Base-by-base conservation (phyloP, 2,329 filamentous ascomycete species). In the Diaporthe batatas region DNA sequence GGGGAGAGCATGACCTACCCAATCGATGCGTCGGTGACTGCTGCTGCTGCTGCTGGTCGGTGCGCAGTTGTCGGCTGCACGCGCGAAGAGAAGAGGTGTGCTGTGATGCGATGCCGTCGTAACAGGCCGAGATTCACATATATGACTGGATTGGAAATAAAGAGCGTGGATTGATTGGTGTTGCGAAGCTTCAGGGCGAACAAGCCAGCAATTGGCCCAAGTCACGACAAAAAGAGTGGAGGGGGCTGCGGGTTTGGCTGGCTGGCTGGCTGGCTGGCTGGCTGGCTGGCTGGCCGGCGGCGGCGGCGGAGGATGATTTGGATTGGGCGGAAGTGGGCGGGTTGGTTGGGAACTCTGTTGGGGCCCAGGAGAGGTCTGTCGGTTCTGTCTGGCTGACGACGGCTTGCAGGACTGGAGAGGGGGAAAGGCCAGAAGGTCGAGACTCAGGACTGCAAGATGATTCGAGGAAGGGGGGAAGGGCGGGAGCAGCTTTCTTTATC, bases 401-500 rank as follows among this genome's bases (percentile, higher is more conserved):
- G 67, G 55, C 53, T 44, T 32, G 49, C 34, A 44, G 58, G 10
- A 44, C 51, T 54, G 71, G 55, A 36, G 39, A 64, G 29, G 42
- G 34, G 71, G 42, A 70, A 16, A 36, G 54, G 39, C 51, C 47
- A 65, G 58, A 68, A 42, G 55, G 58, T 64, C 57, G 67, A 67
- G 23, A 32, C 36, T 39, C 57, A 57, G 44, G 55, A 62, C 21
- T 67, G 68, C 55, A 73, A 73, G 72, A 71, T 73, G 72, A 73
- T 73, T 73, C 72, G 72, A 73, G 34, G 34, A 36, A 36, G 34
- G 34, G 34, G 34, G 72, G 68, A 73, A 73, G 72, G 72, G 72
- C 68, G 68, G 72, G 72, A 70, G 62, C 68, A 29, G 25, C 55
- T 69, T 73, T 71, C 72, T 73, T 73, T 73, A 73, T 73, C 67